Evolutionary conservation across 1,139 yeast genomes (phyloP), one percentile per base, ranked within the genome.

Genomic region (Zygosaccharomyces sapae): DNA sequence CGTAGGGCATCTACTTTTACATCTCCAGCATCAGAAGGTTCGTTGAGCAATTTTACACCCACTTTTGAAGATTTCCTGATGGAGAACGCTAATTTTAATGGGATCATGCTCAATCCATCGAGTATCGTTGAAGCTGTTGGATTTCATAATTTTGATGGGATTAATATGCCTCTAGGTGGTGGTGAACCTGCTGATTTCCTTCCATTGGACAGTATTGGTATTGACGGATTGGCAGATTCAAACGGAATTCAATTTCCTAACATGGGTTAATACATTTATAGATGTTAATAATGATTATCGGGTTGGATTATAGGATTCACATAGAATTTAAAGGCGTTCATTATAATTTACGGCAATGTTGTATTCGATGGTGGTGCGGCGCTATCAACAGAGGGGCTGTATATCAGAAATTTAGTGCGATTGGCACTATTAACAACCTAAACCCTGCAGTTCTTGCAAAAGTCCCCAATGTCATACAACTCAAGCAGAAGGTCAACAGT

Each of bases 401-500:
- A 10, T 5, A 27, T 5, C n/a, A 12, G 10, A 27, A 27, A 5
- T n/a, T n/a, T n/a, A n/a, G n/a, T n/a, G n/a, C n/a, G n/a, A n/a
- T n/a, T n/a, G n/a, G n/a, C n/a, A n/a, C n/a, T n/a, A n/a, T n/a
- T n/a, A n/a, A n/a, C n/a, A n/a, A n/a, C n/a, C n/a, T n/a, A n/a
- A n/a, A n/a, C n/a, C n/a, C n/a, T n/a, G n/a, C n/a, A n/a, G n/a
- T n/a, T n/a, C n/a, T n/a, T n/a, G n/a, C n/a, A n/a, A n/a, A n/a
- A n/a, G n/a, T n/a, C n/a, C n/a, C n/a, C n/a, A n/a, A 38, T 38
- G 41, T 27, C 41, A 8, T 38, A 27, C 25, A 38, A 38, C 20
- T 38, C 33, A 16, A 38, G 41, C 18, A 71, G 95, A 57, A 73
- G 95, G 48, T 84, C 94, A 0, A 83, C 84, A 0, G 95, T 86